phyloP scores from a whole-genome alignment of 73 alveolate species.

The Breviolum minutum region DNA sequence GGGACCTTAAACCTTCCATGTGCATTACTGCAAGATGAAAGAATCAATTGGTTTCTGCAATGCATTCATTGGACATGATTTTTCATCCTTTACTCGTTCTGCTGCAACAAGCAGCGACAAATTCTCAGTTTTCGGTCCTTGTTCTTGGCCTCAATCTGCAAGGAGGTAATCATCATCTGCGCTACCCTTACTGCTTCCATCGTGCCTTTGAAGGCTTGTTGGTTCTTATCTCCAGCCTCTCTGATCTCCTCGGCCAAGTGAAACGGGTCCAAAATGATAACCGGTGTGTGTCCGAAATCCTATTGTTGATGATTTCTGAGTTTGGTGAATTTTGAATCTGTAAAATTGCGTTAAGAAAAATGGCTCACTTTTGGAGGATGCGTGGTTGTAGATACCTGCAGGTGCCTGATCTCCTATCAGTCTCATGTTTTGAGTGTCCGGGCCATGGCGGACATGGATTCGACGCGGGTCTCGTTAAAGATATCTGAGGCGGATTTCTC shows the following conservation, averaged over 20 bases:
- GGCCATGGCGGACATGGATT: constrained; percentile 42
- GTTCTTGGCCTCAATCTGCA: constrained; percentile 90
- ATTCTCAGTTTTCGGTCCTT: constrained; percentile 12
- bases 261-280: too few relatives aligned
- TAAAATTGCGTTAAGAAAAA: too few relatives aligned
- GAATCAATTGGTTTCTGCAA: not conserved
- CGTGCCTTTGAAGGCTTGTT: constrained; percentile 64
- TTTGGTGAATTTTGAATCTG: not conserved
- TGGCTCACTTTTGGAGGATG: not conserved
- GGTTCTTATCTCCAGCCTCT: constrained; percentile 61
- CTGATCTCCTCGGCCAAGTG: constrained; percentile 18
- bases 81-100: not conserved
- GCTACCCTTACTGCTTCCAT: constrained; percentile 74
- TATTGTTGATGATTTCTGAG: not conserved
- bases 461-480: constrained; percentile 48
- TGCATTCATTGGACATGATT: not conserved
- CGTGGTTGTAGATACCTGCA: not conserved
- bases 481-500: constrained; percentile 27
- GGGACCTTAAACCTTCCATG: not conserved
- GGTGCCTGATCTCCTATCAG: not conserved
- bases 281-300: not conserved
- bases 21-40: not conserved
- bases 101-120: not conserved
- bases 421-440: not conserved
- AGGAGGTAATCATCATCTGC: constrained; percentile 60